Conservation (phyloP, 805 yeast genomes). For the Grigorovia transvaalensis region DNA sequence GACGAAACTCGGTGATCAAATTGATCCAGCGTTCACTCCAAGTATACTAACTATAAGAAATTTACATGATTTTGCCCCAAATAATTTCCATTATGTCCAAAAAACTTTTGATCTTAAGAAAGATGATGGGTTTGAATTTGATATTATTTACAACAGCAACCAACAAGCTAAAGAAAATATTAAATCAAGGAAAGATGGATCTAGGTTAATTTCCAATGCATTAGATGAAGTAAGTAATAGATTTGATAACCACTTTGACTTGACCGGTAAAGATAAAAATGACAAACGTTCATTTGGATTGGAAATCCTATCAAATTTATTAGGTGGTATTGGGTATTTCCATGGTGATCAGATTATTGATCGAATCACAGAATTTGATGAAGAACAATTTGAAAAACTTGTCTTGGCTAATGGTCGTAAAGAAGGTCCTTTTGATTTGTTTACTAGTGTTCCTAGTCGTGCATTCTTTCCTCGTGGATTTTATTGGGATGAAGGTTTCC, state of each 20-base stretch:
- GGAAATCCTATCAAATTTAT: conserved; percentile 67
- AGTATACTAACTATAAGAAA: conserved; percentile 48
- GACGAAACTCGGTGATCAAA: conserved; percentile 7
- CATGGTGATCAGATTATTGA: conserved; percentile 80
- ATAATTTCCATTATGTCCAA: conserved; percentile 74
- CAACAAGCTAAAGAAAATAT: conserved; percentile 35
- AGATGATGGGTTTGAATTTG: conserved; percentile 49
- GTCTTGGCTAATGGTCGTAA: conserved; percentile 39
- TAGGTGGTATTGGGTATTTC: conserved; percentile 86
- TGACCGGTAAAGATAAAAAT: conserved; percentile 25
- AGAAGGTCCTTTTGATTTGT: conserved; percentile 72
- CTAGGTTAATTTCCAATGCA: conserved; percentile 14
- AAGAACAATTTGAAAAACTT: conserved; percentile 52
- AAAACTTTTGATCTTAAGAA: conserved; percentile 54
- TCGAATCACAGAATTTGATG: conserved; percentile 54
- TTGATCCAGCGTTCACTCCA: conserved; percentile 28
- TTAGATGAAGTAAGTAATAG: conserved; percentile 26
- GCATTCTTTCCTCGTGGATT: conserved; percentile 95
- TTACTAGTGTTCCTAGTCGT: conserved; percentile 82
- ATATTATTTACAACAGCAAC: conserved; percentile 44
- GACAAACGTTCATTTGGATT: conserved; percentile 52
- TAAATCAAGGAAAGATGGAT: conserved; percentile 11
- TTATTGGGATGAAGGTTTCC: conserved; percentile 98
- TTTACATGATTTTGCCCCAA: conserved; percentile 43
- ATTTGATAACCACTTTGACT: conserved; percentile 45